A percentile compares a stretch with the other conserved stretches of the same genome.
phyloP scores from a whole-genome alignment of 495 filamentous ascomycete species.

The Aspergillus panamensis region DNA sequence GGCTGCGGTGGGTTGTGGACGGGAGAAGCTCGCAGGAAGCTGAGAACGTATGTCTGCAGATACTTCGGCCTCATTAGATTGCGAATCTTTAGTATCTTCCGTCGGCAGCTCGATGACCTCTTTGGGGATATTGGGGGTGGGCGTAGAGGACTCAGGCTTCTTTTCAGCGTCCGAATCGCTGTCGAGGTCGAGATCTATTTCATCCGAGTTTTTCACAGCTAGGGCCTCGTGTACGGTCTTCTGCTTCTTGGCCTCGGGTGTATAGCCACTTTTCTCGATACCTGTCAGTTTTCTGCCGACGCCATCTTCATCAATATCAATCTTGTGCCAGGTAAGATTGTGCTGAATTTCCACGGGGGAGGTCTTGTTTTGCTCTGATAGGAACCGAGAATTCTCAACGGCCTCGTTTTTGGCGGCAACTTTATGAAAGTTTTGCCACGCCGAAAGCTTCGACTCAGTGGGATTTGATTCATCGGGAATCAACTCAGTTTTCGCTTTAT shows the following conservation, averaged over 20 bases:
- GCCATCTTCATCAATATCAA: conserved; percentile 23
- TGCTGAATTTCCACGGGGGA: conserved; percentile 12
- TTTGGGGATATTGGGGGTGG: background rate
- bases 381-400: conserved; percentile 24
- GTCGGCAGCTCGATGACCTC: background rate
- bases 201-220: conserved; percentile 42
- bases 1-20: conserved; percentile 30
- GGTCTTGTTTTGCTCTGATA: conserved; percentile 15
- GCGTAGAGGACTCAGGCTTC: background rate
- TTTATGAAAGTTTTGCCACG: conserved; percentile 37
- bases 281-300: conserved; percentile 18
- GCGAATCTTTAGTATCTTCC: background rate
- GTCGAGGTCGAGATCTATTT: conserved; percentile 55
- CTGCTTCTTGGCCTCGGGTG: conserved; percentile 24
- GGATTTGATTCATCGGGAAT: background rate
- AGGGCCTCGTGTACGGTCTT: conserved; percentile 18
- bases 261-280: conserved; percentile 12
- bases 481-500: background rate
- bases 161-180: conserved; percentile 36
- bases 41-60: conserved; percentile 60
- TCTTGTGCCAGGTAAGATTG: conserved; percentile 29
- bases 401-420: conserved; percentile 30
- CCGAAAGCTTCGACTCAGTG: conserved; percentile 17
- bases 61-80: conserved; percentile 29
- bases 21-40: conserved; percentile 62